phyloP scores from a whole-genome alignment of 2,329 filamentous ascomycete genomes.

The Colletotrichum sp. region DNA sequence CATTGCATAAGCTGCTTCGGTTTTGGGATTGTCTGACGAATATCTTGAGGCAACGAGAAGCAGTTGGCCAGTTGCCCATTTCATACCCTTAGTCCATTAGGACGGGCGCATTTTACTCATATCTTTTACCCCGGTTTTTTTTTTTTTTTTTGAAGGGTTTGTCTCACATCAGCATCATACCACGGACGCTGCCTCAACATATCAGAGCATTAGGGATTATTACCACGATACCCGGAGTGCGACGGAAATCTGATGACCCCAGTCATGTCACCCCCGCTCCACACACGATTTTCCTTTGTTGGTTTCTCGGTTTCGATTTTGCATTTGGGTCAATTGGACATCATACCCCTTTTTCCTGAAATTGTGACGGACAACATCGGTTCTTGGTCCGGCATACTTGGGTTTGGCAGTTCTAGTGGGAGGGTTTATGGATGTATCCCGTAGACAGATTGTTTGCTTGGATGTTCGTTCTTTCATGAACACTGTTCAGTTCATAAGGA shows the following conservation, averaged over 20 bases:
- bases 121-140: neutral
- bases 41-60: neutral
- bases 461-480: neutral
- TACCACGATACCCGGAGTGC: conserved; percentile 25
- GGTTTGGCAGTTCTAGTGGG: neutral
- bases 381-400: neutral
- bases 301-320: neutral
- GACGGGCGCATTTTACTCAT: neutral
- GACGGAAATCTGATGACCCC: conserved; percentile 22
- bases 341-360: conserved; percentile 8
- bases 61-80: neutral
- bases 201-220: conserved; percentile 23
- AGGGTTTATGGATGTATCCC: neutral
- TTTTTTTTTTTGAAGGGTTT: neutral
- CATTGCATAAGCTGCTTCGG: conserved; percentile 13
- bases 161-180: conserved; percentile 6
- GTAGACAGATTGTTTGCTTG: neutral
- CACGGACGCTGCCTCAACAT: conserved; percentile 11
- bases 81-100: neutral
- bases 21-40: neutral
- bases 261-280: conserved; percentile 24
- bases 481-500: neutral
- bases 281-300: conserved; percentile 4
- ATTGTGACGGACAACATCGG: neutral
- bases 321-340: neutral